These are phyloP conservation scores for Cutaneotrichosporon spelunceum DNA, from an alignment of 1,284 basidiomycete genomes.

Conservation along the genomic window DNA sequence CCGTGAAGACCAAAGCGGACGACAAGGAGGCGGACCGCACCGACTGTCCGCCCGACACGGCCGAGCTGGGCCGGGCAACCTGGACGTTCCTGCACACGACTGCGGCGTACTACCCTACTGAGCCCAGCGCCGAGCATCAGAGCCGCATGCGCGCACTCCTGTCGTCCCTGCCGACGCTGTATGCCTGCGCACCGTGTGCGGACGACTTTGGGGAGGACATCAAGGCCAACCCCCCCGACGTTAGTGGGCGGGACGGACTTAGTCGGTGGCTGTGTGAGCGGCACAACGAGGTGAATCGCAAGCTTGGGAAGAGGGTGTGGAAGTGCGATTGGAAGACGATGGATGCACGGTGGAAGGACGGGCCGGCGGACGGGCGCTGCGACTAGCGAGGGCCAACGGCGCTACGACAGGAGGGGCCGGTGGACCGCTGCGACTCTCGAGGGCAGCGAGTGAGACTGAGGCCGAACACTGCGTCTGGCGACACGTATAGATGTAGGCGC, in stretches of 20 bases:
- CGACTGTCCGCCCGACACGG: conserved; percentile 82
- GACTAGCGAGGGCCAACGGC: conserved; percentile 55
- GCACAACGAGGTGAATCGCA: conserved; percentile 85
- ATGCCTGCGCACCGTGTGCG: conserved; percentile 83
- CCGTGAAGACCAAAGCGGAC: conserved; percentile 26
- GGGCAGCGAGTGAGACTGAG: too few relatives aligned
- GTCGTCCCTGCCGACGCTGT: conserved; percentile 70
- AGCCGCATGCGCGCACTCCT: conserved; percentile 76
- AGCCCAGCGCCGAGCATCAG: conserved; percentile 67
- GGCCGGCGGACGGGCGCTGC: conserved; percentile 78
- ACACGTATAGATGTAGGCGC: too few relatives aligned
- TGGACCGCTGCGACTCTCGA: too few relatives aligned
- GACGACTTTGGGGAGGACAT: conserved; percentile 68
- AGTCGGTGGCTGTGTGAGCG: conserved; percentile 83
- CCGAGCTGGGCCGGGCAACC: conserved; percentile 79
- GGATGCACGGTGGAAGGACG: conserved; percentile 86
- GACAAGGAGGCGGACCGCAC: conserved; percentile 48
- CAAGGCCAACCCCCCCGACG: conserved; percentile 65
- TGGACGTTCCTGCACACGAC: conserved; percentile 95
- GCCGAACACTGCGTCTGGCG: too few relatives aligned
- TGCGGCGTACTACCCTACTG: conserved; percentile 86
- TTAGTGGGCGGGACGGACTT: conserved; percentile 63
- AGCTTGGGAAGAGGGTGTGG: conserved; percentile 76
- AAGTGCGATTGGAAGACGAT: conserved; percentile 67
- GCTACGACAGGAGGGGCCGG: too few relatives aligned